A percentile compares a stretch with the other conserved stretches of the same genome.
Conservation (phyloP, 2,329 filamentous ascomycete genomes). For the Penicillium sp. region DNA sequence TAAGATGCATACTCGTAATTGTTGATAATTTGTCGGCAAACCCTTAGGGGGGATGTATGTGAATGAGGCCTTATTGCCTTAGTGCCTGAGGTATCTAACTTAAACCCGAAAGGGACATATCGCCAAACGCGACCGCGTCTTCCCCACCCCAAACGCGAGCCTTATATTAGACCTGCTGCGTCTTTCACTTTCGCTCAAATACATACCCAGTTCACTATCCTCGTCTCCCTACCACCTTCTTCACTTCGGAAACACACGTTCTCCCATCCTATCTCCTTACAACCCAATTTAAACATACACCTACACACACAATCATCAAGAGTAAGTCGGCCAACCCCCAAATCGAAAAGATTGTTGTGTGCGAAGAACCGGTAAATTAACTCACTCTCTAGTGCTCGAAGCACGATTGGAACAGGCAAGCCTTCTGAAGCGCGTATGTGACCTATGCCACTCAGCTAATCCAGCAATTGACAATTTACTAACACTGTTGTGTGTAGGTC, state of each 20-base stretch:
- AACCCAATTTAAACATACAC: neutral
- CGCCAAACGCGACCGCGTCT: slow-evolving; percentile 32
- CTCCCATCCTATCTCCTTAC: slow-evolving; percentile 1
- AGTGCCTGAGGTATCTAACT: slow-evolving; percentile 17
- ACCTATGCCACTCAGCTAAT: neutral
- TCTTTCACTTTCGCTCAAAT: slow-evolving; percentile 17
- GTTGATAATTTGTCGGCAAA: neutral
- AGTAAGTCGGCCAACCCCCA: slow-evolving; percentile 26
- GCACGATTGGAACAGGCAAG: slow-evolving; percentile 92
- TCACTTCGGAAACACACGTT: neutral
- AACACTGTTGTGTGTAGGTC: slow-evolving; percentile 56
- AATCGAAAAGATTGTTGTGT: slow-evolving; percentile 6
- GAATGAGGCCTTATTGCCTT: slow-evolving; percentile 8
- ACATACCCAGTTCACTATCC: slow-evolving; percentile 5
- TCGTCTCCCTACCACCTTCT: neutral
- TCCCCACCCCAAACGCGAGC: slow-evolving; percentile 31
- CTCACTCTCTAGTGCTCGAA: slow-evolving; percentile 70
- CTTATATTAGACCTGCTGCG: slow-evolving; percentile 22
- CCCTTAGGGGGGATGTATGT: neutral
- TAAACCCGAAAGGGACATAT: slow-evolving; percentile 31
- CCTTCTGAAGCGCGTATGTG: slow-evolving; percentile 84
- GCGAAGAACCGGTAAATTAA: slow-evolving; percentile 12
- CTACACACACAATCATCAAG: slow-evolving; percentile 22
- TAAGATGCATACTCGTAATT: neutral
- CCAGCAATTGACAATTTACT: slow-evolving; percentile 1